phyloP scores from a whole-genome alignment of 1,284 basidiomycete species.

The Microbotryum silenes-acaulis region DNA sequence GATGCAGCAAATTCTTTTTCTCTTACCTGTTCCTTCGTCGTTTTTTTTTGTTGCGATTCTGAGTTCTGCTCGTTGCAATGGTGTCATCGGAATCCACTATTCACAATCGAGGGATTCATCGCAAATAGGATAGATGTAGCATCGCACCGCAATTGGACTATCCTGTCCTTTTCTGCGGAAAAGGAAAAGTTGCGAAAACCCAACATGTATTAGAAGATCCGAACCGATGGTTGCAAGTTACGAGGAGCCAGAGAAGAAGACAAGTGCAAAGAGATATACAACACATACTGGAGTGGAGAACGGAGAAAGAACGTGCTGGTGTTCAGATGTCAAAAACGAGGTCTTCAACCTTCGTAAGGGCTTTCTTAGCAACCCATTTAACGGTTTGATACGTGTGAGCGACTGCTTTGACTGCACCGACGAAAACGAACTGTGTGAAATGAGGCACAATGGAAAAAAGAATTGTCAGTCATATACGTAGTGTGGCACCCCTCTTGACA shows the following conservation, averaged over 20 bases:
- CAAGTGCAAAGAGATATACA: background rate
- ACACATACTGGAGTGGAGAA: background rate
- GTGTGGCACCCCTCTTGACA: background rate
- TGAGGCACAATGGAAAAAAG: background rate
- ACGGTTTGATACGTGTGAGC: constrained; percentile 16
- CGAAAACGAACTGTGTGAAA: constrained; percentile 13
- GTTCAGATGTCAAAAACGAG: constrained; percentile 20
- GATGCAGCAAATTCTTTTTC: background rate
- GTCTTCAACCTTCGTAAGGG: constrained; percentile 16
- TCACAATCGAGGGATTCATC: no score
- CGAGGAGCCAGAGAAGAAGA: no score
- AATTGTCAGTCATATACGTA: background rate
- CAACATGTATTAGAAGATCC: no score
- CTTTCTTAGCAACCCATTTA: constrained; percentile 9
- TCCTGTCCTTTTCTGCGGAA: no score
- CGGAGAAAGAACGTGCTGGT: background rate
- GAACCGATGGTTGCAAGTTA: no score
- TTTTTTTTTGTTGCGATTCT: no score
- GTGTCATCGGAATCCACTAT: no score
- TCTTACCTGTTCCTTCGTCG: no score
- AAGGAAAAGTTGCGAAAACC: no score
- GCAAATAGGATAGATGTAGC: no score
- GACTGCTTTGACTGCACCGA: constrained; percentile 15
- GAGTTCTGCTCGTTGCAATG: no score
- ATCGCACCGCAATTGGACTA: no score